Evolutionary conservation across 176 grass and related monocot genomes (phyloP).

Genomic region (Tillandsia fasciculata): DNA sequence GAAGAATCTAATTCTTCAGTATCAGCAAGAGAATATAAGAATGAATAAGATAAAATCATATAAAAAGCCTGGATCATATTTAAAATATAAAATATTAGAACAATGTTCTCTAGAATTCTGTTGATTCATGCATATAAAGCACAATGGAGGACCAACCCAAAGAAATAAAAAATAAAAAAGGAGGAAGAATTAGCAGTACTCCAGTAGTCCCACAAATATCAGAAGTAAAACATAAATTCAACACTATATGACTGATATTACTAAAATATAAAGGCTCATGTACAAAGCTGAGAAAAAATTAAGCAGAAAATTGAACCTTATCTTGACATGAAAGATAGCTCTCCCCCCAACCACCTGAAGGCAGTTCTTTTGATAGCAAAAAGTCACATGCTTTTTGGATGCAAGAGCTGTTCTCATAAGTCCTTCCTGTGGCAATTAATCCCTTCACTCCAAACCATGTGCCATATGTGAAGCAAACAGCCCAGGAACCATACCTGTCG

Average conservation of each 20-base stretch:
- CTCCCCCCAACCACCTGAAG: slow-evolving; percentile 94
- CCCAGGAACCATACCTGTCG: slow-evolving; percentile 82
- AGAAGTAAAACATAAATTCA: neutral
- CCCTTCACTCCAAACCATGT: slow-evolving; percentile 92
- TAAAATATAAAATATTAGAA: too few relatives aligned
- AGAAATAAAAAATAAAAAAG: too few relatives aligned
- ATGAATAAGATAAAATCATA: too few relatives aligned
- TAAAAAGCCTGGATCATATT: too few relatives aligned
- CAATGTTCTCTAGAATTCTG: too few relatives aligned
- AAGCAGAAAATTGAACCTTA: slow-evolving; percentile 40
- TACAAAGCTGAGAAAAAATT: too few relatives aligned
- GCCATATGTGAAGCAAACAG: slow-evolving; percentile 90
- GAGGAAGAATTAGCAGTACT: too few relatives aligned
- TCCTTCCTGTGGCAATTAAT: slow-evolving; percentile 65
- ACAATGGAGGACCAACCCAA: too few relatives aligned
- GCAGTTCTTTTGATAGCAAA: slow-evolving; percentile 77
- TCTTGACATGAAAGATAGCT: slow-evolving; percentile 95
- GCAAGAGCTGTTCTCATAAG: slow-evolving; percentile 46
- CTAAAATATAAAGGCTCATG: neutral
- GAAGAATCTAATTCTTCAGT: too few relatives aligned
- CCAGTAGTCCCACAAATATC: too few relatives aligned
- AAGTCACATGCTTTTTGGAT: slow-evolving; percentile 77
- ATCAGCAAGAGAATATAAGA: too few relatives aligned
- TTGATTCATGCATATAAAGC: too few relatives aligned
- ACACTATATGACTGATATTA: neutral